Evolutionary conservation across 129 eudicot species (phyloP), one percentile per base, ranked within the genome.

Genomic region (Heracleum sosnowskyi): DNA sequence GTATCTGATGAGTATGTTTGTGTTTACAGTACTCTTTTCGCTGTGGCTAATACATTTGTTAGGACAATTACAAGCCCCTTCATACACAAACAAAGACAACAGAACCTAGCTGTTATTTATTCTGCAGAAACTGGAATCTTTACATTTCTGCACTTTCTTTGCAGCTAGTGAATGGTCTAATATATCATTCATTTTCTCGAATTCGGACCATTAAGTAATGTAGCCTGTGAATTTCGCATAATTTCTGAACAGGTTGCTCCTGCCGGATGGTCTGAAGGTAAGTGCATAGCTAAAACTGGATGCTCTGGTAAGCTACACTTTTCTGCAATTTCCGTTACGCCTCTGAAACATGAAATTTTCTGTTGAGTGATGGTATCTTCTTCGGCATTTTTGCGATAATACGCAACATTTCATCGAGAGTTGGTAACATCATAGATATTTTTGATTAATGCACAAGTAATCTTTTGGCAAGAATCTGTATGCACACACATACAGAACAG

Each of bases 221-320:
- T 62, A 22, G 64, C 49, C 28, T 74, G 28, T 57, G 53, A 9
- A 20, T 20, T 22, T 37, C 15, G 39, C 11, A 26, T 46, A 16
- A 28, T 34, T 36, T 46, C 35, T 42, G 26, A 46, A 81, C 49
- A 93, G 96, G 96, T 85, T 73, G 82, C 87, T 75, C 79, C 93
- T 36, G 83, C 83, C 81, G 96, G 97, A 78, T 93, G 98, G 97
- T 91, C 96, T 13, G 92, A 89, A 88, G 97, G 97, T 7, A 92
- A 93, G 85, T 88, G 91, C 84, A 88, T 80, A 28, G 93, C 93
- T 17, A 81, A 89, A 69, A 81, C 90, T 11, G 96, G 97, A 37
- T 91, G 85, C 69, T 66, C 81, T 82, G 20, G 40, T 39, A 41
- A 84, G 68, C 81, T 82, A 10, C 60, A 51, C 47, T 11, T 41